Base-by-base conservation (phyloP, 257 asterid genomes). In the Solanum boliviense region DNA sequence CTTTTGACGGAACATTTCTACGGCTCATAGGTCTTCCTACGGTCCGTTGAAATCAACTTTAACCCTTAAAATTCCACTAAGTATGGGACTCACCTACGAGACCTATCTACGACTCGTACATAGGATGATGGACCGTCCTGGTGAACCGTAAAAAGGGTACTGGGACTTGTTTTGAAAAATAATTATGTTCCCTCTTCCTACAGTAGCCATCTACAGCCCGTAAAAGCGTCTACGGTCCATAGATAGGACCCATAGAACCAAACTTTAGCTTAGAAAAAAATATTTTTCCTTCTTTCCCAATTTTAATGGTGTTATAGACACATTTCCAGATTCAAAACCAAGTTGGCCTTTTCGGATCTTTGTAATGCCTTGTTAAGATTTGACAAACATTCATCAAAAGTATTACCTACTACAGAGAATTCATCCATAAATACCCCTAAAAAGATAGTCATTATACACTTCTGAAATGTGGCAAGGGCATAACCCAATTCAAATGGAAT, bases 191-290 rank as follows among this genome's bases (percentile, higher is more conserved):
- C 25, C 10, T 20, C 10, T 20, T 56, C 10, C n/a, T 18, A 56
- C n/a, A 6, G 5, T 56, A 2, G 2, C 0, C 10, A 20, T 18
- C 4, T 56, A 56, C 2, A 0, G 1, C 10, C 10, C 2, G 10
- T 56, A 56, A 1, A 56, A 56, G 11, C 11, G 0, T 56, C 25
- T 7, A 56, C 1, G 1, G 11, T 56, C n/a, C 23, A 8, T 56
- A 56, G n/a, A 6, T 56, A 11, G n/a, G 10, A 56, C 25, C n/a
- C 5, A 2, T 56, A 56, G 10, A 56, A 20, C 1, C 11, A 56
- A 3, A 56, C 25, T 20, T 18, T 3, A 56, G n/a, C 5, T 3
- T 0, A 20, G 25, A 20, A 18, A 48, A 48, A 48, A 48, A 0
- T 52, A 6, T 56, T 18, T 56, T 56, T 3, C 65, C n/a, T 56